Percentiles rank a stretch among this genome's conserved stretches.
These are phyloP conservation scores for Solanum bulbocastanum DNA, from an alignment of 257 asterid species.

Conservation along the genomic window DNA sequence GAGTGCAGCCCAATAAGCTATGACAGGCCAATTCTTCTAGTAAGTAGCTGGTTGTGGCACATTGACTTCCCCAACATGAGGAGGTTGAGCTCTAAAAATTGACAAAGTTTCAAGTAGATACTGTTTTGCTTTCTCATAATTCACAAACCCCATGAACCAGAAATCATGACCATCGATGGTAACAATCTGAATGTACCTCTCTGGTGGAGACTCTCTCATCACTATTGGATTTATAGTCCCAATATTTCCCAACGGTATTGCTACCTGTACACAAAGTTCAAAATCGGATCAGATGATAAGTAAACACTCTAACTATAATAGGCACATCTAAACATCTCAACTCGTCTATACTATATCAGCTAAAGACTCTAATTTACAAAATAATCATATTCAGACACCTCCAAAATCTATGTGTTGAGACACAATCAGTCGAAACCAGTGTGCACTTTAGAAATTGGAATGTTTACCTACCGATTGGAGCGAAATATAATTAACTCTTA, in stretches of 20 bases:
- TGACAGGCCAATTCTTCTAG: neutral
- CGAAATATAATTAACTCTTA: neutral
- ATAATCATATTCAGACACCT: neutral
- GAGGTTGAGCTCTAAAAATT: constrained; percentile 9
- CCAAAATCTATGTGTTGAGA: neutral
- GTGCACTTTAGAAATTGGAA: too few relatives aligned
- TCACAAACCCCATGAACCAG: constrained; percentile 87
- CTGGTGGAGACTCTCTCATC: constrained; percentile 41
- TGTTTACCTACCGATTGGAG: too few relatives aligned
- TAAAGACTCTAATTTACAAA: neutral
- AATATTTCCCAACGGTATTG: constrained; percentile 44
- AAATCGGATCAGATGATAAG: too few relatives aligned
- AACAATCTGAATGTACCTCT: constrained; percentile 48
- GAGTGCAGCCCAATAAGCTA: neutral
- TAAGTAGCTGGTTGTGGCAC: neutral
- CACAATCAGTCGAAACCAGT: neutral
- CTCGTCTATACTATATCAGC: too few relatives aligned
- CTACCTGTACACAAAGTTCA: constrained; percentile 25
- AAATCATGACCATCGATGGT: constrained; percentile 66
- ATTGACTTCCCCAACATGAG: neutral
- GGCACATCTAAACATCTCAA: neutral
- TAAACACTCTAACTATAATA: too few relatives aligned
- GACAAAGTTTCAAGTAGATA: constrained; percentile 48
- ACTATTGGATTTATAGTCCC: constrained; percentile 50
- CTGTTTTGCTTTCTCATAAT: constrained; percentile 59